Conservation (phyloP, 257 asterid species). For the Scutellaria barbata region DNA sequence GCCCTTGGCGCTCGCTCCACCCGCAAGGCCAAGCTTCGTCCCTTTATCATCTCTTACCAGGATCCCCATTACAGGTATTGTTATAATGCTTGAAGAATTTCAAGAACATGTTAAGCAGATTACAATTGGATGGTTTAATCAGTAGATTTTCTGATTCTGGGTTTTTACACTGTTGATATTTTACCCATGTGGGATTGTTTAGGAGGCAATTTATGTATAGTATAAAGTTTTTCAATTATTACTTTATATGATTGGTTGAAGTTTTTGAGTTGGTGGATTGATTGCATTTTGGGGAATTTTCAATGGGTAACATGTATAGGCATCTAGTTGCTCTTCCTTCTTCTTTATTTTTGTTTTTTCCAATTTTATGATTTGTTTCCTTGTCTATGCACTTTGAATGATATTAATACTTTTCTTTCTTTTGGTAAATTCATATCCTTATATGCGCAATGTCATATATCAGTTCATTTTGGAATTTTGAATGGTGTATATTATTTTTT, state of each 20-base stretch:
- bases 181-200: background rate
- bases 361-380: background rate
- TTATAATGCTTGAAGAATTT: background rate
- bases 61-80: conserved; percentile 61
- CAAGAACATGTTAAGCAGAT: background rate
- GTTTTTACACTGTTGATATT: background rate
- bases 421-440: background rate
- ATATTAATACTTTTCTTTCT: too few relatives aligned
- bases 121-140: background rate
- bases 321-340: background rate
- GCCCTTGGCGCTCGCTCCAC: conserved; percentile 66
- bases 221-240: background rate
- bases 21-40: conserved; percentile 51
- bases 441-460: too few relatives aligned
- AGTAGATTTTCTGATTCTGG: background rate
- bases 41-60: conserved; percentile 55
- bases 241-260: background rate
- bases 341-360: too few relatives aligned
- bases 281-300: conserved; percentile 6
- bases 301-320: background rate
- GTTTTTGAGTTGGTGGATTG: conserved; percentile 7
- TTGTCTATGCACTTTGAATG: background rate
- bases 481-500: background rate
- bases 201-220: background rate
- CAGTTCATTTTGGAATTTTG: background rate